A percentile compares a stretch with the other conserved stretches of the same genome.
These are phyloP conservation scores for Drechslerella coelobrocha DNA, from an alignment of 2,329 filamentous ascomycete genomes.

Conservation along the genomic window DNA sequence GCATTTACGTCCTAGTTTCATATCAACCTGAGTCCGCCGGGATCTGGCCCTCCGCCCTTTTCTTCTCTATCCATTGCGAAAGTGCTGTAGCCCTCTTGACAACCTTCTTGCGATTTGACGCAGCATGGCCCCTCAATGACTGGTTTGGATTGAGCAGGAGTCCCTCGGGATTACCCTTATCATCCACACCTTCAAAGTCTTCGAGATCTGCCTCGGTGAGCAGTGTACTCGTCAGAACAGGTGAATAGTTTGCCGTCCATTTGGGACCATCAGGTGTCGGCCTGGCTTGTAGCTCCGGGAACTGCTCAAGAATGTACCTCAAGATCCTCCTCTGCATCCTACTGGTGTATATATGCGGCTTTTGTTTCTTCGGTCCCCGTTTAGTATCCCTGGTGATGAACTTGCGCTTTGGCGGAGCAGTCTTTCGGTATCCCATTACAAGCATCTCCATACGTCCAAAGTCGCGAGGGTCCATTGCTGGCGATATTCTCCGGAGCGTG, in stretches of 20 bases:
- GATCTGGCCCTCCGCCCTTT: slow-evolving; percentile 30
- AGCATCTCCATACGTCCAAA: slow-evolving; percentile 50
- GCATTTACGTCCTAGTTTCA: not conserved
- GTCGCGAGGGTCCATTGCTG: slow-evolving; percentile 47
- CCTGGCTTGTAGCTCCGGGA: slow-evolving; percentile 38
- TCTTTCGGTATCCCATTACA: slow-evolving; percentile 49
- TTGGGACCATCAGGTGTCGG: not conserved
- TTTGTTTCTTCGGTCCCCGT: slow-evolving; percentile 28
- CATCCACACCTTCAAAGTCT: slow-evolving; percentile 41
- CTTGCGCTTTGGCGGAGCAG: slow-evolving; percentile 50
- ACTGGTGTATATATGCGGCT: slow-evolving; percentile 44
- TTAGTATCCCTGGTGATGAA: slow-evolving; percentile 27
- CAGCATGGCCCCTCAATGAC: slow-evolving; percentile 6
- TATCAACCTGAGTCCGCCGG: slow-evolving; percentile 2
- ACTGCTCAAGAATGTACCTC: slow-evolving; percentile 49
- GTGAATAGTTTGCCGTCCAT: slow-evolving; percentile 34
- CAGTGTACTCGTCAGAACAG: slow-evolving; percentile 18
- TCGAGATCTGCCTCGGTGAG: slow-evolving; percentile 21
- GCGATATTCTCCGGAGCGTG: slow-evolving; percentile 45
- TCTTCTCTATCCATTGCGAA: slow-evolving; percentile 31
- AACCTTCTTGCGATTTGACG: slow-evolving; percentile 10
- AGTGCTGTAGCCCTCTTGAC: slow-evolving; percentile 19
- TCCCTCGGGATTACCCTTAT: slow-evolving; percentile 31
- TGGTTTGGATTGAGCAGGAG: slow-evolving; percentile 24
- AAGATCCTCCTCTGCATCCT: slow-evolving; percentile 52